A percentile compares a stretch with the other conserved stretches of the same genome.
Conservation (phyloP, 805 yeast genomes). For the Nakazawaea ishiwadae region DNA sequence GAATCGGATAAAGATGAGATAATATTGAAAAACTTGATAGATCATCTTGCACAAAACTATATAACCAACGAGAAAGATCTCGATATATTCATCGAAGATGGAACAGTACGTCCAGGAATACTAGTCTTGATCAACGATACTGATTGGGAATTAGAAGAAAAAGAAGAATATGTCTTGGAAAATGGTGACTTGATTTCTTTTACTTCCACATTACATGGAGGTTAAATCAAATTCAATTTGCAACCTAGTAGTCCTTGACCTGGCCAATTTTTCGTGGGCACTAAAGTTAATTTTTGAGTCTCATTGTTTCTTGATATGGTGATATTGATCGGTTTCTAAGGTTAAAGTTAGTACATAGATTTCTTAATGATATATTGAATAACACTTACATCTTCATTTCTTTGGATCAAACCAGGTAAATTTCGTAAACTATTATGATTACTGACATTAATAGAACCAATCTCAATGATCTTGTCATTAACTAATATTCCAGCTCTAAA, state of each 20-base stretch:
- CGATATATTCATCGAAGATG: constrained; percentile 79
- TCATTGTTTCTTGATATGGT: constrained; percentile 18
- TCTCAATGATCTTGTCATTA: constrained; percentile 49
- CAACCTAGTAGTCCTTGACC: constrained; percentile 73
- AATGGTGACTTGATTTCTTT: constrained; percentile 76
- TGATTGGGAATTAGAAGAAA: constrained; percentile 96
- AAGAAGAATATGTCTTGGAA: constrained; percentile 73
- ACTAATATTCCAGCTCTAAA: constrained; percentile 40
- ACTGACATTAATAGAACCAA: constrained; percentile 51
- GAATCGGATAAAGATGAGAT: constrained; percentile 35
- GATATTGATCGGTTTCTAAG: constrained; percentile 18
- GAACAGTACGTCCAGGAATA: constrained; percentile 84
- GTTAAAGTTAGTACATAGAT: neutral
- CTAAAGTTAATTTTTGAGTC: constrained; percentile 24
- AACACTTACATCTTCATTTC: constrained; percentile 29
- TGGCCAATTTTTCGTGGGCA: constrained; percentile 53
- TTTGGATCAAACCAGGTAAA: constrained; percentile 39
- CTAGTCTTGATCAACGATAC: constrained; percentile 88
- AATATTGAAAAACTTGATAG: constrained; percentile 45
- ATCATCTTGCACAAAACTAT: constrained; percentile 47
- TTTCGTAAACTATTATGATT: constrained; percentile 48
- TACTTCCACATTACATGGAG: constrained; percentile 94
- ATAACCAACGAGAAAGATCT: constrained; percentile 58
- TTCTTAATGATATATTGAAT: no score
- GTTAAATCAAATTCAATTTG: constrained; percentile 48